Percentiles rank a stretch among this genome's conserved stretches.
Conservation (phyloP, 169 alveolate species). For the Eimeria sp. region DNA sequence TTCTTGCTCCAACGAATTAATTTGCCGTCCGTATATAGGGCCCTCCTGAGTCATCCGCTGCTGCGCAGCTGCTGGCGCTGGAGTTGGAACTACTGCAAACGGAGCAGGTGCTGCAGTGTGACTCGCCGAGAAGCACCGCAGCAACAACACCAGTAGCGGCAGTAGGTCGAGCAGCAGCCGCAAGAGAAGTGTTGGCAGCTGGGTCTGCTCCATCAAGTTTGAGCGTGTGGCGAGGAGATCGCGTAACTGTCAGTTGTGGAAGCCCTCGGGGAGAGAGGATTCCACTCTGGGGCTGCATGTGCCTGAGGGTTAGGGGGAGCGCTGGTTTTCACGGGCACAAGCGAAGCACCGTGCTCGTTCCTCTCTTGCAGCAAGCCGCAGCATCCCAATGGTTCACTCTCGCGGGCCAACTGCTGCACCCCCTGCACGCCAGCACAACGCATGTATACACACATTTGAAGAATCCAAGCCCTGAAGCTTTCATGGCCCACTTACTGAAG, state of each 20-base stretch:
- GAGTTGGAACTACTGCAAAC: neutral
- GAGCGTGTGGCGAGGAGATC: slow-evolving; percentile 10
- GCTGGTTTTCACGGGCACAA: neutral
- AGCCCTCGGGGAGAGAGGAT: slow-evolving; percentile 13
- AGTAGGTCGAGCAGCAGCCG: neutral
- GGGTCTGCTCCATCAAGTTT: neutral
- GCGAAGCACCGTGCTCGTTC: slow-evolving; percentile 2
- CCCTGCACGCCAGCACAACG: slow-evolving; percentile 10
- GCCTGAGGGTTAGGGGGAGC: neutral
- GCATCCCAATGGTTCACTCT: slow-evolving; percentile 4
- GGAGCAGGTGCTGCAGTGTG: neutral
- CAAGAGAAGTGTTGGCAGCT: neutral
- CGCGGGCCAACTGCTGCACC: slow-evolving; percentile 64
- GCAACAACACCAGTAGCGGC: neutral
- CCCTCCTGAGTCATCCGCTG: neutral
- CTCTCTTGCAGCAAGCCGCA: neutral
- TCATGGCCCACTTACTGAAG: neutral
- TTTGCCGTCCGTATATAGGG: neutral
- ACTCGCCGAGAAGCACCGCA: neutral
- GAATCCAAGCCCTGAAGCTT: neutral
- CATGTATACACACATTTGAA: neutral
- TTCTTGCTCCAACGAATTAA: neutral
- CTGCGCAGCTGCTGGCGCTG: neutral
- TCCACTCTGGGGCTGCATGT: slow-evolving; percentile 50
- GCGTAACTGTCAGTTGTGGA: slow-evolving; percentile 67